Evolutionary conservation across 2,329 filamentous ascomycete species (phyloP), one percentile per base, ranked within the genome.

Genomic region (Cordyceps farinosa): DNA sequence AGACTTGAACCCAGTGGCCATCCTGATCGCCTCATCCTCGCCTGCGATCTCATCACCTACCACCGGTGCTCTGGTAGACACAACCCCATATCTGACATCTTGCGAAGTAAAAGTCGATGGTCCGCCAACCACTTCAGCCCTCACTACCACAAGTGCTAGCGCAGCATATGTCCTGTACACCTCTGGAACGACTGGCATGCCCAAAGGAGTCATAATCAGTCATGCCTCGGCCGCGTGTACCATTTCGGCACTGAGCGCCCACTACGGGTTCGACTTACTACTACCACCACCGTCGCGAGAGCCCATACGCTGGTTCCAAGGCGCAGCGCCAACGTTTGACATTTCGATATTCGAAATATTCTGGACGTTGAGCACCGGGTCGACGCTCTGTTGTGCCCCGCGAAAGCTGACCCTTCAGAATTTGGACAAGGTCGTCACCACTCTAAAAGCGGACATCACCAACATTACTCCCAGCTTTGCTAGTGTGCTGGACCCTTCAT

Each of bases 271-370:
- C 64, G 1, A 57, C 64, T 55, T 29, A 32, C 10, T n/a, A 29
- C 29, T 17, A 13, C 30, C 52, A 34, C 48, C 38, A 70, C 75
- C 22, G 22, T 22, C 22, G 22, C 22, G 22, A 22, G 22, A 22
- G 22, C 22, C 22, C 22, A 22, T 22, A 36, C 69, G 75, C 13
- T 77, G 75, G 74, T 75, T 76, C 64, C 74, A 76, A 53, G 73
- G 73, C 42, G 74, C 73, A 2, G 70, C 74, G 7, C 74, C 74
- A 0, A 76, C 74, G 1, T 94, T 93, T 70, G 90, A 93, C 71
- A 85, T 92, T 11, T 92, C 90, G 1, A 87, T 93, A 0, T 92
- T 93, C 70, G 91, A 94, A 69, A 91, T 93, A 27, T 92, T 94
- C 72, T 92, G 91, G 68, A 80, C 90, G 0, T 92, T 90, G 87